Evolutionary conservation across 495 filamentous ascomycete genomes (phyloP), one percentile per base, ranked within the genome.

Genomic region (Geopyxis carbonaria): DNA sequence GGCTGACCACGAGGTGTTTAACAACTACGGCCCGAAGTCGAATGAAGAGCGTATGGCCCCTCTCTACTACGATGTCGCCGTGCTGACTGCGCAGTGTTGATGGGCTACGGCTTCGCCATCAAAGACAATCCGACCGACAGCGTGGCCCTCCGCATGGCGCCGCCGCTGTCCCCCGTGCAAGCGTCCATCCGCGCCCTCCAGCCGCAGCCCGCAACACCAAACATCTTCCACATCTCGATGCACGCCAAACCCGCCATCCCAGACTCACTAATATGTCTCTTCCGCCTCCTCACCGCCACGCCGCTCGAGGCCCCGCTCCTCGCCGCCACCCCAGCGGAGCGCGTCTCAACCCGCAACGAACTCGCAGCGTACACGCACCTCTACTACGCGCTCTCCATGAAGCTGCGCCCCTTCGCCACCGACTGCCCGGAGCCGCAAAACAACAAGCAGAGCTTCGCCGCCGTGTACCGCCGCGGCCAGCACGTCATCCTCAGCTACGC

Each of bases 51-150:
- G 71, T 73, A 46, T 29, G 66, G 60, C n/a, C n/a, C n/a, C 13
- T 28, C 18, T 3, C n/a, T 22, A 20, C 25, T 11, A 11, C 11
- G 8, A 21, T 37, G 21, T 11, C 34, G 13, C 33, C 25, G 8
- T 9, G n/a, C 9, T 18, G 4, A 15, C 15, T 8, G 8, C 6
- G 3, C 16, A 73, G 71, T 79, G 22, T 60, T 80, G 35, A 62
- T 78, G 58, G 76, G 75, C 30, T 80, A 80, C 34, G 76, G 76
- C 2, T 80, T 80, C 53, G 69, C 68, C 41, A 59, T 76, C 7
- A 45, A 57, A 2, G 56, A 66, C n/a, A 79, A 76, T 43, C 62
- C 66, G 30, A 60, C 60, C 47, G 64, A 76, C 57, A 47, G 40
- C 5, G 33, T 55, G 13, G 28, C 42, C 23, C 46, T 56, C 16